phyloP scores from a whole-genome alignment of 495 filamentous ascomycete genomes.

The Hyphodiscus hymeniophilus region DNA sequence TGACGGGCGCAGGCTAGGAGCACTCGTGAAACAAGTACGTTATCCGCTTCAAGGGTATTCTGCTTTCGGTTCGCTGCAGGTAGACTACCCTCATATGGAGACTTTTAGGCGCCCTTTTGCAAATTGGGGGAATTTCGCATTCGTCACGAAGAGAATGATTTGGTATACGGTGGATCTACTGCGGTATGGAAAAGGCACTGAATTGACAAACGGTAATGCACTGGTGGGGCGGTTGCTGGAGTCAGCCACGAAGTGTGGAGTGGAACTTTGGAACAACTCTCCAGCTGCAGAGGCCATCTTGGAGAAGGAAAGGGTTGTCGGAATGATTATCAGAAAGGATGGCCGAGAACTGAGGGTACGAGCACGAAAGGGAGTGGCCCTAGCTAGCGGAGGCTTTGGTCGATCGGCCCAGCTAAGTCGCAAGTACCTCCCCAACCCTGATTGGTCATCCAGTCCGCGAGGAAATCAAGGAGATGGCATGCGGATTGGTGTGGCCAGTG shows the following conservation, averaged over 20 bases:
- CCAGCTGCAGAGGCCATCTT: slow-evolving; percentile 4
- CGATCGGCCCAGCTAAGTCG: no score
- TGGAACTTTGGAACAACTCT: slow-evolving; percentile 13
- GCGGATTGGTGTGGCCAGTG: background rate
- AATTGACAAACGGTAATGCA: slow-evolving; percentile 15
- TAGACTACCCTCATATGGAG: background rate
- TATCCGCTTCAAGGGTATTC: background rate
- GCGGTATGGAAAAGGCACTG: slow-evolving; percentile 2
- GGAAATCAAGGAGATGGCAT: slow-evolving; percentile 4
- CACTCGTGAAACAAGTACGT: background rate
- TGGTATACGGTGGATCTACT: background rate
- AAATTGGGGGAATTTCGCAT: background rate
- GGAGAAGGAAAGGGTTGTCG: slow-evolving; percentile 1
- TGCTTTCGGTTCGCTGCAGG: background rate
- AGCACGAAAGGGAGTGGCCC: slow-evolving; percentile 18
- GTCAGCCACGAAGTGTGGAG: background rate
- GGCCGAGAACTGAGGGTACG: slow-evolving; percentile 11
- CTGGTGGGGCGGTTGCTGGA: slow-evolving; percentile 20
- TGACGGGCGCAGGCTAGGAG: slow-evolving; percentile 19
- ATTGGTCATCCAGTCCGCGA: slow-evolving; percentile 1
- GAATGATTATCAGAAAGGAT: slow-evolving; percentile 11
- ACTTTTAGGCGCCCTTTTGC: background rate
- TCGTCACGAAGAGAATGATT: background rate
- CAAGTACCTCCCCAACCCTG: background rate
- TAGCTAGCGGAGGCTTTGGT: slow-evolving; percentile 22